phyloP scores from a whole-genome alignment of 306 rosid species.

The Castanea sativa region DNA sequence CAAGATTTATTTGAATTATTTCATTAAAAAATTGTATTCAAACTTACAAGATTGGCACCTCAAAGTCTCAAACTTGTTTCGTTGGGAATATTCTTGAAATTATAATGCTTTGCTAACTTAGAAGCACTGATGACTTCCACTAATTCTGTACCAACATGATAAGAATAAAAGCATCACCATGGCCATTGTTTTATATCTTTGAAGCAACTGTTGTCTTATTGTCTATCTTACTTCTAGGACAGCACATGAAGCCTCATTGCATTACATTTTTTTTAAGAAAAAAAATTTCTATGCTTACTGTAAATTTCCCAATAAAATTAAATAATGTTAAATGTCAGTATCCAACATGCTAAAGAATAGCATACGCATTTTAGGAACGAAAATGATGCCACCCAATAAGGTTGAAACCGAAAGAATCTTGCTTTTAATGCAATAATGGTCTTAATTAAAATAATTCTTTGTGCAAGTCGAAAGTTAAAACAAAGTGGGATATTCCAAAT shows the following conservation, averaged over 20 bases:
- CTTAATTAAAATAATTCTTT: constrained; percentile 31
- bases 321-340: not conserved
- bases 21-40: too few species aligned
- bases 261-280: not conserved
- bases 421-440: constrained; percentile 27
- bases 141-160: too few species aligned
- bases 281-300: not conserved
- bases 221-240: constrained; percentile 7
- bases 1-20: too few species aligned
- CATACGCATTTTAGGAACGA: constrained; percentile 21
- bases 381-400: constrained; percentile 41
- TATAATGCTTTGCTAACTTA: too few species aligned
- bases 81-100: too few species aligned
- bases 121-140: too few species aligned
- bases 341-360: constrained; percentile 21
- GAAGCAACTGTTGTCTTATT: constrained; percentile 5
- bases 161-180: not conserved
- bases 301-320: not conserved
- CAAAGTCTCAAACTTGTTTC: too few species aligned
- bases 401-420: constrained; percentile 55
- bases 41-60: too few species aligned
- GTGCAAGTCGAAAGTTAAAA: constrained; percentile 25
- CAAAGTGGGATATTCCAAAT: constrained; percentile 28
- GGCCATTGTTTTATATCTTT: not conserved
- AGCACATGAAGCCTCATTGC: constrained; percentile 1